Evolutionary conservation across 257 asterid species (phyloP), one percentile per base, ranked within the genome.

Genomic region (Scutellaria minor): DNA sequence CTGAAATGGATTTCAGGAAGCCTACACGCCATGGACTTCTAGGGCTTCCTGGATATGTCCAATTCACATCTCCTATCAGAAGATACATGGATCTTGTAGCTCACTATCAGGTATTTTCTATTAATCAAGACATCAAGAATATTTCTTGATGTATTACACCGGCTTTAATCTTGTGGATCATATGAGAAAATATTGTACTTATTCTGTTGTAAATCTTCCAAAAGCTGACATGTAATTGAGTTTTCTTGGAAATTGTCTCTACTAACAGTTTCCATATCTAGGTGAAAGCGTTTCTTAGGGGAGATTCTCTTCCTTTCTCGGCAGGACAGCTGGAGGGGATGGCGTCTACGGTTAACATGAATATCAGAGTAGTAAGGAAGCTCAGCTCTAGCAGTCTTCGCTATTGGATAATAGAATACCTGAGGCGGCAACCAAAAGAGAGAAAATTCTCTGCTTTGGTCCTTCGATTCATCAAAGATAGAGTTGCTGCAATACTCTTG

Each of bases 31-130:
- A 95, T 81, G 99, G 98, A 65, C 78, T 77, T 57, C 77, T 92
- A 83, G 99, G 99, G 57, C 89, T 95, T 82, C 97, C 99, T 22
- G 98, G 99, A 70, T 95, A 95, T 79, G 99, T 95, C 73, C 99
- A 95, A 79, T 95, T 95, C 77, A 95, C 97, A 57, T 92, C 99
- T 68, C 99, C 99, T 48, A 92, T 95, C 56, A 89, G 98, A 53
- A 88, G 99, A 87, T 95, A 95, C 69, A 80, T 92, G 96, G 99
- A 92, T 79, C 96, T 95, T 45, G 75, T 89, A 64, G 99, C 97
- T 55, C 98, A 95, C 85, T 92, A 92, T 78, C 99, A 95, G 90
- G 99, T 85, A 73, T 71, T 72, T 65, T 60, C 35, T 68, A 18
- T 37, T 64, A 47, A 59, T 46, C 64, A 60, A 62, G 58, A 57